Evolutionary conservation across 768 basidiomycete species (phyloP).

Genomic region (Russula compacta): DNA sequence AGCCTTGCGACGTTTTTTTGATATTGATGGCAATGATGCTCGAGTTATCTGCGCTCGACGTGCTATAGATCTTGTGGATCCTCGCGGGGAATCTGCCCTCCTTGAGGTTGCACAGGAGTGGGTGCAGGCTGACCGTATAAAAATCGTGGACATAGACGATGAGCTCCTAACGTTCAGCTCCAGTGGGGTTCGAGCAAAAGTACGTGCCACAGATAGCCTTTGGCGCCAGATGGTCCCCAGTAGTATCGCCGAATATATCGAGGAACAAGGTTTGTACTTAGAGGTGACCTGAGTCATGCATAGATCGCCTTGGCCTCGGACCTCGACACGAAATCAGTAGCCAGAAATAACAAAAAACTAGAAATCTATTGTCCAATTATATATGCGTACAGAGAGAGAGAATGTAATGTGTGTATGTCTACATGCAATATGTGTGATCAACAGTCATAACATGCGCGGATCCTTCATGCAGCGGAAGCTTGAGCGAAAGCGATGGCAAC

Average conservation of each 20-base stretch:
- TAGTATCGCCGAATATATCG: constrained; percentile 44
- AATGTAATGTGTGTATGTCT: not conserved
- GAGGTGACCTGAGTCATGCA: not conserved
- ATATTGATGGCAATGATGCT: constrained; percentile 44
- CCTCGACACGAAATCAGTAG: not conserved
- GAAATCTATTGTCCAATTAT: not conserved
- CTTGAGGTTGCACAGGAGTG: constrained; percentile 38
- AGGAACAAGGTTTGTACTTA: constrained; percentile 38
- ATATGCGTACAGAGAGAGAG: not conserved
- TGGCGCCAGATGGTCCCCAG: constrained; percentile 44
- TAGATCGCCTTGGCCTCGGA: not conserved
- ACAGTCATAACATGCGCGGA: not conserved
- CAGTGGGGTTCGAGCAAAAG: constrained; percentile 48
- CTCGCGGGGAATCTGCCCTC: constrained; percentile 24
- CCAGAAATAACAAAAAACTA: not conserved
- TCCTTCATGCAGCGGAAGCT: constrained; percentile 35
- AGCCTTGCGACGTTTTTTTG: constrained; percentile 52
- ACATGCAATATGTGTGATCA: not conserved
- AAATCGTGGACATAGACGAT: constrained; percentile 52
- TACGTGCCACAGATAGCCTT: constrained; percentile 26
- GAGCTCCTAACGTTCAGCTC: constrained; percentile 57
- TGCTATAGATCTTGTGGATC: constrained; percentile 19
- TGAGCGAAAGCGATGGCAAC: constrained; percentile 86
- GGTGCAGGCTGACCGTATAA: constrained; percentile 41
- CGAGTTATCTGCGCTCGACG: constrained; percentile 62